Base-by-base conservation (phyloP, 148 eudicot species). In the Rhododendron ovatum region DNA sequence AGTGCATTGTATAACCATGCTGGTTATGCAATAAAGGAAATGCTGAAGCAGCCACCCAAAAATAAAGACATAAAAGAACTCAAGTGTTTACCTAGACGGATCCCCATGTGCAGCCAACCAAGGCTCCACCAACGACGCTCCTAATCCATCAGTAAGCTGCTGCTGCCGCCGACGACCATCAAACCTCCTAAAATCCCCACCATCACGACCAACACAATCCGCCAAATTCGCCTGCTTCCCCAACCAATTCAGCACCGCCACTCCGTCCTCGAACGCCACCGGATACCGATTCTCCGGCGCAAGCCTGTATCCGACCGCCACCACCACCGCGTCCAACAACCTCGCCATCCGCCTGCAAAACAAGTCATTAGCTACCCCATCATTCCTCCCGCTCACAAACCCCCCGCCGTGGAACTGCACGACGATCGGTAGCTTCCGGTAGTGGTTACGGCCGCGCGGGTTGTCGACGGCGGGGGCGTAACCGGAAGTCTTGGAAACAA, bases 51-150 rank as follows among this genome's bases (percentile, higher is more conserved):
- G 41, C 39, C 50, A 37, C 43, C 0, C 35, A 33, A 74, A 28
- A 4, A 28, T 7, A 63, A 63, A 63, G 18, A n/a, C 71, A 8
- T n/a, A 10, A 63, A 53, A 53, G 15, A 14, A 15, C 57, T 53
- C 57, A 53, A 53, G 22, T 45, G 78, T 83, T 63, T 84, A 96
- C 99, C 99, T 95, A 2, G 99, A 94, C 82, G 92, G 93, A 81
- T 96, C 98, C 7, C 90, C 98, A 86, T 96, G 99, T 89, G 99
- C 98, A 88, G 99, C 98, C 91, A 96, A 89, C 99, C 99, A 96
- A 39, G 99, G 99, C 89, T 96, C 99, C 83, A 91, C 92, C 93
- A 92, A 90, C 5, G 94, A 89, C 0, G 93, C 90, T 45, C 97
- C 97, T 43, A 94, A 93, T 1, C 91, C 93, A 89, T 94, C 95